These are phyloP conservation scores for Hypoxylon fragiforme DNA, from an alignment of 495 filamentous ascomycete species.

Conservation along the genomic window DNA sequence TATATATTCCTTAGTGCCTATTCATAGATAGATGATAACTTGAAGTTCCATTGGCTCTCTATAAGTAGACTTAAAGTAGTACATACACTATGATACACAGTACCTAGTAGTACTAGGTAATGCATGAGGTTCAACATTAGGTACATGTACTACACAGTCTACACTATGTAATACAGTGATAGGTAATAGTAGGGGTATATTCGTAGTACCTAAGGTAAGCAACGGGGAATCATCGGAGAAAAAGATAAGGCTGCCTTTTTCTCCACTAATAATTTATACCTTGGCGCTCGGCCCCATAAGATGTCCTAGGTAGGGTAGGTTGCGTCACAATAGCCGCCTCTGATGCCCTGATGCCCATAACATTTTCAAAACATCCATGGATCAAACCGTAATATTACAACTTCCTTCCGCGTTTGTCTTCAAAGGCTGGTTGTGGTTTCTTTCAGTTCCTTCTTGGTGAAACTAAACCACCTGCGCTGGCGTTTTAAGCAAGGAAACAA, in stretches of 20 bases:
- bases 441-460: not conserved
- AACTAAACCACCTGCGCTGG: too few relatives aligned
- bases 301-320: too few relatives aligned
- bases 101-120: too few relatives aligned
- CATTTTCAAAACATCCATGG: not conserved
- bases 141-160: too few relatives aligned
- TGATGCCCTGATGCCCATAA: not conserved
- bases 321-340: constrained; percentile 35
- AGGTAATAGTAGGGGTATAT: too few relatives aligned
- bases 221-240: constrained; percentile 11
- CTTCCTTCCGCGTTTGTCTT: not conserved
- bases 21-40: too few relatives aligned
- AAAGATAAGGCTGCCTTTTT: constrained; percentile 2
- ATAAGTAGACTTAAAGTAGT: too few relatives aligned
- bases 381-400: not conserved
- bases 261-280: not conserved
- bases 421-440: not conserved
- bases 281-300: constrained; percentile 18
- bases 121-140: too few relatives aligned
- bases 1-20: too few relatives aligned
- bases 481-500: not conserved
- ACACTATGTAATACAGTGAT: too few relatives aligned
- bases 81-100: too few relatives aligned
- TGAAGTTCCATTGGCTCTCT: too few relatives aligned
- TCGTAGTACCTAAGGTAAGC: not conserved